Evolutionary conservation across 2,329 filamentous ascomycete genomes (phyloP), one percentile per base, ranked within the genome.

Genomic region (Colletotrichum caudatum): DNA sequence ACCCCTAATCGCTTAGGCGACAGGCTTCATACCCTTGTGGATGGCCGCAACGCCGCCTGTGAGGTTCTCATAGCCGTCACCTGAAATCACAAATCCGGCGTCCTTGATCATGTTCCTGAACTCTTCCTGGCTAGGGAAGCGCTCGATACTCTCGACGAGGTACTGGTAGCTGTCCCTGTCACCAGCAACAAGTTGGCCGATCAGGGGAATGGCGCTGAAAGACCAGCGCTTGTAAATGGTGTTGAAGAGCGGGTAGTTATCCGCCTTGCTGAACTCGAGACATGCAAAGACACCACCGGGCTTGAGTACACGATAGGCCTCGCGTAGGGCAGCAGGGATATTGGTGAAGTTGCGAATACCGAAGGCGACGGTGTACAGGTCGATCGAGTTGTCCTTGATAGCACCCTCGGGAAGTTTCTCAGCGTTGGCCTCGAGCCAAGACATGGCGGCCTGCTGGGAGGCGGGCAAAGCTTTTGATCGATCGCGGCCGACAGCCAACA

Each of bases 121-220:
- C 75, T 94, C 90, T 64, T 90, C 87, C 84, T 99, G 97, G 75
- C 86, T 92, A 0, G 96, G 97, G 80, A 98, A 98, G 59, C 89
- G 86, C 83, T 98, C 95, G 81, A 99, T 99, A 81, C 95, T 98
- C 87, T 99, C 96, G 12, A 99, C 96, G 12, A 99, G 87, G 82
- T 99, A 99, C 86, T 99, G 96, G 82, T 99, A 99, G 80, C 94
- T 97, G 78, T 97, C 95, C 68, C 95, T 87, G 80, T 99, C 97
- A 8, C 94, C 94, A 1, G 96, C 95, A 20, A 99, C 95, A 72
- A 99, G 80, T 83, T 99, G 95, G 3, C 96, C 97, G 78, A 99
- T 98, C 76, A 99, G 82, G 0, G 96, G 96, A 75, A 99, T 99
- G 16, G 94, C 94, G 71, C 91, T 88, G 81, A 99, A 99, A 73